Conservation (phyloP, 1,284 basidiomycete genomes). For the Amylostereum areolatum region DNA sequence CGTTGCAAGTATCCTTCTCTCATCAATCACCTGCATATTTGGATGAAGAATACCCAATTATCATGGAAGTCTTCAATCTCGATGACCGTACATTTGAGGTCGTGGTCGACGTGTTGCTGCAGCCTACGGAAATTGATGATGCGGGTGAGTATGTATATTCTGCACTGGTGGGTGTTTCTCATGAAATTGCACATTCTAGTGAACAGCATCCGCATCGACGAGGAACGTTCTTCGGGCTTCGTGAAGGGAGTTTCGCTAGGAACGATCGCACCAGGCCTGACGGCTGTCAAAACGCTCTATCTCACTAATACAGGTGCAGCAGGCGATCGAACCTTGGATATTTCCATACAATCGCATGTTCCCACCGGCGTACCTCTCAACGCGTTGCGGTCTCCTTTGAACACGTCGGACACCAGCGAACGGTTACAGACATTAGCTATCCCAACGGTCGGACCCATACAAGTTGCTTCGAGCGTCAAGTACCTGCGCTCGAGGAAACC, state of each 20-base stretch:
- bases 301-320: constrained; percentile 52
- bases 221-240: constrained; percentile 57
- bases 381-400: constrained; percentile 15
- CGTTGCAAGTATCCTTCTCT: constrained; percentile 45
- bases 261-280: constrained; percentile 48
- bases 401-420: constrained; percentile 44
- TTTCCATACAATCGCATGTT: constrained; percentile 63
- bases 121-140: constrained; percentile 72
- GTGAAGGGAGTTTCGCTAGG: constrained; percentile 71
- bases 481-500: constrained; percentile 37
- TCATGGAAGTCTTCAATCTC: constrained; percentile 58
- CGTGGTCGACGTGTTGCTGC: constrained; percentile 68
- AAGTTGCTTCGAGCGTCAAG: constrained; percentile 38
- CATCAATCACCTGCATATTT: constrained; percentile 68
- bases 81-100: constrained; percentile 66
- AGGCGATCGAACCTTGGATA: constrained; percentile 65
- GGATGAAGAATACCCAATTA: constrained; percentile 71
- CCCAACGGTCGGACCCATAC: constrained; percentile 51
- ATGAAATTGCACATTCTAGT: constrained; percentile 31
- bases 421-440: constrained; percentile 57
- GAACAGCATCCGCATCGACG: constrained; percentile 57
- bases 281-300: constrained; percentile 51
- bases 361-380: too few species aligned
- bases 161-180: not conserved
- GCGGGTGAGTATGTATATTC: constrained; percentile 44